Evolutionary conservation across 148 eudicot species (phyloP).

Genomic region (Drosera capensis): DNA sequence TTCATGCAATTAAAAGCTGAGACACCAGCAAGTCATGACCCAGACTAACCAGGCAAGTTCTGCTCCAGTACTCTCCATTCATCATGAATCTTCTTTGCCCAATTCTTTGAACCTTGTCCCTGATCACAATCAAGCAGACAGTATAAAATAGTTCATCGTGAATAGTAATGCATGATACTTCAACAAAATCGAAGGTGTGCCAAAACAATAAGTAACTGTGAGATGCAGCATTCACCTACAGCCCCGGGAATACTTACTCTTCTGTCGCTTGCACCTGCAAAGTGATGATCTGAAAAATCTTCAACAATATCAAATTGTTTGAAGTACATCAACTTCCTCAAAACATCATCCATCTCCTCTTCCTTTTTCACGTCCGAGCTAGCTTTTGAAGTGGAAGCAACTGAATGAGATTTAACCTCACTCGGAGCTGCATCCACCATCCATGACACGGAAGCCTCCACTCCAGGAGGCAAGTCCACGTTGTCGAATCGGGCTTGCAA

Average conservation of each 20-base stretch:
- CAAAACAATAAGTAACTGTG: background rate
- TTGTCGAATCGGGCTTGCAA: constrained; percentile 76
- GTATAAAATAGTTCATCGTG: too few relatives aligned
- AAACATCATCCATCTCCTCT: constrained; percentile 31
- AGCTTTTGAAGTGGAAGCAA: too few relatives aligned
- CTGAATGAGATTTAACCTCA: constrained; percentile 6
- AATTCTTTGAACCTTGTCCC: constrained; percentile 35
- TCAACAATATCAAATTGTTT: constrained; percentile 58
- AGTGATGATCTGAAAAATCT: constrained; percentile 63
- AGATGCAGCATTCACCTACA: constrained; percentile 23
- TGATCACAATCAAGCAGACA: too few relatives aligned
- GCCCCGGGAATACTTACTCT: constrained; percentile 22
- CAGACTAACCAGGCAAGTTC: constrained; percentile 54
- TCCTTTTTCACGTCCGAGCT: constrained; percentile 22
- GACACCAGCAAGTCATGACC: too few relatives aligned
- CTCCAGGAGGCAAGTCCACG: constrained; percentile 82
- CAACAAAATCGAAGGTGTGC: background rate
- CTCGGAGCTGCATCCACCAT: constrained; percentile 24
- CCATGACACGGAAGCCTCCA: constrained; percentile 73
- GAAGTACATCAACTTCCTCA: constrained; percentile 38
- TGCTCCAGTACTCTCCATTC: constrained; percentile 73
- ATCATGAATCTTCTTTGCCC: constrained; percentile 72
- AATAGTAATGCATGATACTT: too few relatives aligned
- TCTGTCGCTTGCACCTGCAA: constrained; percentile 5
- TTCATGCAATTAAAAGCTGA: too few relatives aligned